Evolutionary conservation across 2,329 filamentous ascomycete species (phyloP), one percentile per base, ranked within the genome.

Genomic region (Monascus ruber): DNA sequence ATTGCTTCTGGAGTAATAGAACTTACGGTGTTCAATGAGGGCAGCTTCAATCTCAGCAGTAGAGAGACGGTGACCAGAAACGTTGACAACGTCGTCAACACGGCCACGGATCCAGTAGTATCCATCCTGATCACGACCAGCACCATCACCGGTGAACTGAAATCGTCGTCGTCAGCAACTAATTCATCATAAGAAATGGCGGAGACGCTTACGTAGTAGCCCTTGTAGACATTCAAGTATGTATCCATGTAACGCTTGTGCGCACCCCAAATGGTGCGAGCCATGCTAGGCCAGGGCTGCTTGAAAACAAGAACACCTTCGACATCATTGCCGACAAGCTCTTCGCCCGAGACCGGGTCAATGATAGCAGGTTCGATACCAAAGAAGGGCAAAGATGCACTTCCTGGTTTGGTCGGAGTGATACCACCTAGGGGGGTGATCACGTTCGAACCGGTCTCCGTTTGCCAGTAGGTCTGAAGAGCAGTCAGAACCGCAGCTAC

Each of bases 81-180:
- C 91, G 65, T 98, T 98, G 63, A 98, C 89, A 33, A 98, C 91
- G 56, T 98, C 91, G 59, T 98, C 91, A 38, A 98, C 91, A 64
- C 91, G 87, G 49, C 91, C 91, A 46, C 91, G 85, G 62, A 98
- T 98, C 91, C 91, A 98, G 78, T 96, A 98, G 73, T 95, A 98
- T 41, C 91, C 91, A 56, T 98, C 91, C 66, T 94, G 84, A 62
- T 98, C 91, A 59, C 91, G 85, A 43, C 85, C 91, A 40, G 91
- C 91, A 59, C 91, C 91, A 59, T 98, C 91, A 43, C 68, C 69
- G 37, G 66, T 71, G 57, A 71, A 71, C 66, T 70, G 47, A 40
- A 6, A 25, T 6, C 6, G n/a, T 25, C 49, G 28, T 29, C 33
- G 50, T 38, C 37, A 46, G 41, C 39, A 31, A 36, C 33, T 26